phyloP scores from a whole-genome alignment of 176 grass and related monocot species.

The Zizania latifolia region DNA sequence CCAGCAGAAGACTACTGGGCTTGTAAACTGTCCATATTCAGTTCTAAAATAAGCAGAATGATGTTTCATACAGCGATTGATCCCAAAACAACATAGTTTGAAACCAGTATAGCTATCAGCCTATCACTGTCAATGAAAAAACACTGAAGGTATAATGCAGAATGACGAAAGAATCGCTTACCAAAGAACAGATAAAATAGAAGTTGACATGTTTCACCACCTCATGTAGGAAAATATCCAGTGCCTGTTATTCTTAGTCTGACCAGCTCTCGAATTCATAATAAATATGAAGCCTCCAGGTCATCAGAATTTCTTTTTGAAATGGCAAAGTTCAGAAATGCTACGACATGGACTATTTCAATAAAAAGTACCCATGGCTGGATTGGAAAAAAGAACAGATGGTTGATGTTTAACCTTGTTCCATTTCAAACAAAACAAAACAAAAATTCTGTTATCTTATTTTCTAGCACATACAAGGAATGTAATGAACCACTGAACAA shows the following conservation, averaged over 20 bases:
- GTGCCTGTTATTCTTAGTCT: not conserved
- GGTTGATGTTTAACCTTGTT: not conserved
- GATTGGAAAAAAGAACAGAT: not conserved
- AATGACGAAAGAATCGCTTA: not conserved
- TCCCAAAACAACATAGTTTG: conserved; percentile 1
- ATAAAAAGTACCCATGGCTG: not conserved
- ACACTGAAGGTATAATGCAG: conserved; percentile 1
- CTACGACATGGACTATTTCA: not conserved
- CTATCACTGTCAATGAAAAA: not conserved
- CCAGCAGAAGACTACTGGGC: not conserved
- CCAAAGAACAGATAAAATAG: not conserved
- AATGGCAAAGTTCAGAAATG: not conserved
- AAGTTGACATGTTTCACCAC: conserved; percentile 1
- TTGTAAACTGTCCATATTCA: not conserved
- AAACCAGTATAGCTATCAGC: not conserved
- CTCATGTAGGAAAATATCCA: not conserved
- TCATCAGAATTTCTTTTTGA: not conserved
- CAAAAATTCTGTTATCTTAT: not conserved
- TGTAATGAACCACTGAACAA: not conserved
- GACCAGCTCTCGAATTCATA: not conserved
- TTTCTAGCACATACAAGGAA: not conserved
- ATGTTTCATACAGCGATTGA: not conserved
- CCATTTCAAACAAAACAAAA: not conserved
- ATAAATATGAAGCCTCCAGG: not conserved
- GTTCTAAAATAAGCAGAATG: conserved; percentile 5